A percentile compares a stretch with the other conserved stretches of the same genome.
These are phyloP conservation scores for Lactuca sativa DNA, from an alignment of 129 eudicot genomes.

Conservation along the genomic window DNA sequence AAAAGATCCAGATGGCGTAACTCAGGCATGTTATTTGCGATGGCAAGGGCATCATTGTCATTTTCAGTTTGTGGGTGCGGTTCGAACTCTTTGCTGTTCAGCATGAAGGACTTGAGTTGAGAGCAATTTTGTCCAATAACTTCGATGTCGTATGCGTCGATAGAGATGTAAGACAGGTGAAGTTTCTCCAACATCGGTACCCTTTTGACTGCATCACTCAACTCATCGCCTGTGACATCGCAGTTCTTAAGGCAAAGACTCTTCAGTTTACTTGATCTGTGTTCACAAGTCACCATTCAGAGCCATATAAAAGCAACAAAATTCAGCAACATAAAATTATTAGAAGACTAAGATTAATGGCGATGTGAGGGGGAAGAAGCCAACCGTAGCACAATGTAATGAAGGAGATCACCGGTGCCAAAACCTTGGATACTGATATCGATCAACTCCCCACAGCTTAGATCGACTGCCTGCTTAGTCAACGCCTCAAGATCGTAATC, in stretches of 20 bases:
- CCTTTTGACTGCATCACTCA: neutral
- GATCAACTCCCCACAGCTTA: constrained; percentile 55
- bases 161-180: constrained; percentile 17
- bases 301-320: too few species aligned
- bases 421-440: constrained; percentile 41
- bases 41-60: constrained; percentile 42
- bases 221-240: constrained; percentile 10
- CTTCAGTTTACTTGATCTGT: constrained; percentile 23
- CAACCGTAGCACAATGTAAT: constrained; percentile 45
- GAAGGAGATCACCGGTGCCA: constrained; percentile 49
- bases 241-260: constrained; percentile 30
- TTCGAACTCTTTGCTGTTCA: constrained; percentile 3
- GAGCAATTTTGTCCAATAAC: too few species aligned
- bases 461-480: constrained; percentile 56
- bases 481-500: constrained; percentile 32
- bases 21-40: constrained; percentile 47
- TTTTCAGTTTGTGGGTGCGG: neutral
- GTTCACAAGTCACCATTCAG: too few species aligned
- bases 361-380: neutral
- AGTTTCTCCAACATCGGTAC: constrained; percentile 44
- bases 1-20: constrained; percentile 27
- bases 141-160: neutral
- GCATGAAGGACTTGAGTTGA: constrained; percentile 11
- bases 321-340: too few species aligned
- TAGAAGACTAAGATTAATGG: too few species aligned